These are phyloP conservation scores for Scytalidium sp. DNA, from an alignment of 2,329 filamentous ascomycete species.

Conservation along the genomic window DNA sequence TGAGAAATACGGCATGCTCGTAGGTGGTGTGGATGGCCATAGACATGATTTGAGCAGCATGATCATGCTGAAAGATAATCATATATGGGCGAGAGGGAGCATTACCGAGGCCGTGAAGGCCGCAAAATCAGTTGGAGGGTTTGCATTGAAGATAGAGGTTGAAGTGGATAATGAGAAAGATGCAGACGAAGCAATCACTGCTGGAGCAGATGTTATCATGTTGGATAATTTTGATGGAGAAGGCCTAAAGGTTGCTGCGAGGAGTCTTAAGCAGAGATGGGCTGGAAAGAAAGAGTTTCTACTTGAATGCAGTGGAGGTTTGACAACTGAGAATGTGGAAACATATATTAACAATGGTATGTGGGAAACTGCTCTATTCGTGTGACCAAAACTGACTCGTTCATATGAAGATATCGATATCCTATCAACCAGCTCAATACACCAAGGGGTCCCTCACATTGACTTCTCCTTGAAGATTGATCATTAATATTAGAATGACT, in stretches of 20 bases:
- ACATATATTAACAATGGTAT: conserved; percentile 73
- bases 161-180: conserved; percentile 87
- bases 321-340: conserved; percentile 81
- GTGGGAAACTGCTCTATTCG: conserved; percentile 24
- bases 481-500: conserved; percentile 24
- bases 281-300: conserved; percentile 70
- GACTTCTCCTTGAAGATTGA: conserved; percentile 95
- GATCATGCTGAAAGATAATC: conserved; percentile 99
- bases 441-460: conserved; percentile 90
- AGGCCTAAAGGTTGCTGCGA: conserved; percentile 72
- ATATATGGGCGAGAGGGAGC: conserved; percentile 86
- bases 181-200: conserved; percentile 85
- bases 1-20: conserved; percentile 97
- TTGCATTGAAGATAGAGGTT: conserved; percentile 92
- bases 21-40: conserved; percentile 89
- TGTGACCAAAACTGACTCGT: conserved; percentile 14
- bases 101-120: conserved; percentile 84
- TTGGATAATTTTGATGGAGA: conserved; percentile 89
- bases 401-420: conserved; percentile 75
- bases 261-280: conserved; percentile 77
- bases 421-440: conserved; percentile 92
- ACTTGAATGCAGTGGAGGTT: conserved; percentile 87
- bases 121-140: conserved; percentile 81
- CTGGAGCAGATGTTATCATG: conserved; percentile 95
- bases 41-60: conserved; percentile 88